phyloP scores from a whole-genome alignment of 306 rosid species.

The Trifolium dubium region DNA sequence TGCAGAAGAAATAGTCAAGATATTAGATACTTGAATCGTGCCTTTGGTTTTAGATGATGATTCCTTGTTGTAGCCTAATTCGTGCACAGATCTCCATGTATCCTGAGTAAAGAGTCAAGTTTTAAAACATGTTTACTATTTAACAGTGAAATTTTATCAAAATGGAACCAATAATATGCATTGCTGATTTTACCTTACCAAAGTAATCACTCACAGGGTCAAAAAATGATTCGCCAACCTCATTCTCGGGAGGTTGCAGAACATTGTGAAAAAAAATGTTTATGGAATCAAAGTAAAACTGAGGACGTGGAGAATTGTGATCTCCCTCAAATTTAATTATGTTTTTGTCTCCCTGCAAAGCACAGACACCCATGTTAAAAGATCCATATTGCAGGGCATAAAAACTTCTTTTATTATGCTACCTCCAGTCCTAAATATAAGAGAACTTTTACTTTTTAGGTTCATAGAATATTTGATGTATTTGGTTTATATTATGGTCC shows the following conservation, averaged over 20 bases:
- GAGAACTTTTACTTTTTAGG: no score
- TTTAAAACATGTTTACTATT: constrained; percentile 33
- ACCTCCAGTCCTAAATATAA: no score
- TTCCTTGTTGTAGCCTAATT: constrained; percentile 50
- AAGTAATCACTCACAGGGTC: constrained; percentile 68
- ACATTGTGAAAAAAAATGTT: constrained; percentile 96
- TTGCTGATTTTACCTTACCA: constrained; percentile 74
- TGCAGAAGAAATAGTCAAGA: constrained; percentile 33
- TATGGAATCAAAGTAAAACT: constrained; percentile 95
- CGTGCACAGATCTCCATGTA: constrained; percentile 72
- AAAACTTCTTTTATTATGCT: constrained; percentile 17
- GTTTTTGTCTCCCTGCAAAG: constrained; percentile 94
- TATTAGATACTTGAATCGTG: constrained; percentile 43
- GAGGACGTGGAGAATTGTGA: constrained; percentile 99
- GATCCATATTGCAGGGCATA: constrained; percentile 12
- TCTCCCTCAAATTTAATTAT: constrained; percentile 98
- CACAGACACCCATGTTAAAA: constrained; percentile 30
- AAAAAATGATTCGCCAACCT: constrained; percentile 73
- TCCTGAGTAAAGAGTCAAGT: constrained; percentile 56
- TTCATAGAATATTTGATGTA: no score
- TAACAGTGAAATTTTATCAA: constrained; percentile 37
- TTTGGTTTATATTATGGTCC: no score
- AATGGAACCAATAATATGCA: constrained; percentile 40
- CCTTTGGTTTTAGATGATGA: constrained; percentile 70
- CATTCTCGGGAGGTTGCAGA: constrained; percentile 97